Evolutionary conservation across 768 basidiomycete species (phyloP).

Genomic region (Leccinum obscurum): DNA sequence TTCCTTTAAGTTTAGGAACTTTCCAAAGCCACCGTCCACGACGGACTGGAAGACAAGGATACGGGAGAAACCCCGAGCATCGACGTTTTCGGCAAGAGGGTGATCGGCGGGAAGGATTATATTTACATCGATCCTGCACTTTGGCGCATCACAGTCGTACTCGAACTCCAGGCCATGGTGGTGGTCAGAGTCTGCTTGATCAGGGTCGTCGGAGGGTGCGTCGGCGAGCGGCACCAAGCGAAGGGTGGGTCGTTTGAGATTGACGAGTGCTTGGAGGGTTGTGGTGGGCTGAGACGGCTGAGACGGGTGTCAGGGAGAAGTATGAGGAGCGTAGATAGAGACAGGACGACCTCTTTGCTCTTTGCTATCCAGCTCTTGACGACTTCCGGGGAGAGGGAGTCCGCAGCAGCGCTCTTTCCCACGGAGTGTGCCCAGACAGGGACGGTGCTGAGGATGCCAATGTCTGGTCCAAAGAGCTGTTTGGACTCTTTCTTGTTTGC

Average conservation of each 20-base stretch:
- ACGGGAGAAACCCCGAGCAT: conserved; percentile 29
- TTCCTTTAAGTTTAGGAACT: conserved; percentile 69
- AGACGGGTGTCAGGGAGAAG: conserved; percentile 5
- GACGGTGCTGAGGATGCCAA: conserved; percentile 69
- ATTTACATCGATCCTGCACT: conserved; percentile 77
- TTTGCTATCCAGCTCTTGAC: conserved; percentile 84
- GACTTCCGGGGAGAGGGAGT: conserved; percentile 78
- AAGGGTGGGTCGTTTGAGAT: conserved; percentile 88
- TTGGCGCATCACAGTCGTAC: conserved; percentile 89
- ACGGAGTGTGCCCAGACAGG: conserved; percentile 68
- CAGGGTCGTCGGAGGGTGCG: conserved; percentile 45
- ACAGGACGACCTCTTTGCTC: conserved; percentile 68
- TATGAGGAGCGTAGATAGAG: neutral
- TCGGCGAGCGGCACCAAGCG: conserved; percentile 65
- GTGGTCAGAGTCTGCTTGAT: conserved; percentile 49
- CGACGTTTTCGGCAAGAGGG: conserved; percentile 48
- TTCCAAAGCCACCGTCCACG: conserved; percentile 83
- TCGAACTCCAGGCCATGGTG: conserved; percentile 87
- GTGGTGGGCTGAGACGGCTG: conserved; percentile 85
- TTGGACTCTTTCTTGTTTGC: conserved; percentile 55
- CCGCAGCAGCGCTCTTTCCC: conserved; percentile 63
- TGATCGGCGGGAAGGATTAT: conserved; percentile 69
- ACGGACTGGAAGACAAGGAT: conserved; percentile 45
- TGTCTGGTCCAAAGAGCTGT: conserved; percentile 86
- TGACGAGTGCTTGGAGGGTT: conserved; percentile 91